Base-by-base conservation (phyloP, 805 yeast species). In the Ogataea angusta region DNA sequence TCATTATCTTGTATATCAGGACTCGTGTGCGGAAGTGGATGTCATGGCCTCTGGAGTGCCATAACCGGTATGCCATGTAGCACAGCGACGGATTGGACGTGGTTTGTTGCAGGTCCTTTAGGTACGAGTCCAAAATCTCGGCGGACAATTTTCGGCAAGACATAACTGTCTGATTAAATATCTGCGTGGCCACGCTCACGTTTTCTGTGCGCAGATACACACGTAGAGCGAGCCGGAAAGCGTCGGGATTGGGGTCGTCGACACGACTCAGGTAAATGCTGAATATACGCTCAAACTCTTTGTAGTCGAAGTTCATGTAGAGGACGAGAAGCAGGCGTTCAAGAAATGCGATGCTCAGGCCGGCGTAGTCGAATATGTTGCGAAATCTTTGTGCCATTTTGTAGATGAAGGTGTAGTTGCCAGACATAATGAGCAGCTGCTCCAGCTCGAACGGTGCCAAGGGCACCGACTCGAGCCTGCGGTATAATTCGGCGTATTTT, bases 111-210 rank as follows among this genome's bases (percentile, higher is more conserved):
- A 60, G 17, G 24, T 49, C 47, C n/a, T 48, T 46, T 9, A 60
- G 23, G 28, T 51, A 60, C 6, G 42, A 35, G 29, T 50, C 51
- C 18, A 58, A 36, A 10, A 59, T 24, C 23, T 33, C 40, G 10
- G 43, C 30, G 1, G 57, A 49, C 17, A 54, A 35, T 13, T 25
- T 21, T 5, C 28, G 30, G 5, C 49, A 45, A 2, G 60, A 35
- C 51, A 56, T 43, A 2, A 59, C 60, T n/a, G 54, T 47, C 35
- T 53, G 60, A 27, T 53, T 56, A 38, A 59, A 61, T 8, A 60
- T 33, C 45, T 56, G 60, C 3, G 48, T 47, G 6, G 66, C 63
- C 42, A 49, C 43, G 21, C 46, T 45, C 10, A 58, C 46, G 34
- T 56, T 54, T 25, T 52, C 61, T 6, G 56, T 46, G 28, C 51